Base-by-base conservation (phyloP, 352 stramenopile genomes). In the Sclerospora graminicola region DNA sequence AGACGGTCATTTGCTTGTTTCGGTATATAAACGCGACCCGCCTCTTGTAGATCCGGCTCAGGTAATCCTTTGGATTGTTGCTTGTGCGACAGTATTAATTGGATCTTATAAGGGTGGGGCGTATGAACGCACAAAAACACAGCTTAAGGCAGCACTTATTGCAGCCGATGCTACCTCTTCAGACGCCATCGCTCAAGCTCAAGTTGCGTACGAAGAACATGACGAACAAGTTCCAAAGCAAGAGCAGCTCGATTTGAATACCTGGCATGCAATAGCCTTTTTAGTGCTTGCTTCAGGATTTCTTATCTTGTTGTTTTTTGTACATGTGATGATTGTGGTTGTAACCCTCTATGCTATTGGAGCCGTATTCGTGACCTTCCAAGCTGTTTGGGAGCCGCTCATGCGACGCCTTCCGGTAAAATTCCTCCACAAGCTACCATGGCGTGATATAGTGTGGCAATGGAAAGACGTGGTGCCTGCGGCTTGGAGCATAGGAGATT, bases 281-380 rank as follows among this genome's bases (percentile, higher is more conserved):
- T 65, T 98, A 48, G 48, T 96, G 21, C 71, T 97, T 57, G 83
- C 81, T 26, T 96, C 84, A 4, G 76, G 57, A 3, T 90, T 94
- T 53, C 64, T 98, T 8, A 52, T 96, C 5, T 63, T 97, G 41
- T 64, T 97, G 1, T 97, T 97, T 62, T 96, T 86, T 45, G 69
- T 85, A 23, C 54, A 92, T 51, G 46, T 88, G 16, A 66, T 87
- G 49, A 70, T 89, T 40, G 73, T 88, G 10, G 64, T 92, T n/a
- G 63, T 89, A 21, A 59, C 83, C 27, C 41, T 78, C 9, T 89
- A 87, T 39, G 62, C 61, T 18, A 56, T 89, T 45, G 66, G 65
- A 30, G 54, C 74, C 27, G 63, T 86, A 18, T 79, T 59, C 27
- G 69, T 61, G 31, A 66, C 58, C 3, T 83, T 74, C 41, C 53